A percentile compares a stretch with the other conserved stretches of the same genome.
phyloP scores from a whole-genome alignment of 1,284 basidiomycete species.

The Rhodofomes roseus region DNA sequence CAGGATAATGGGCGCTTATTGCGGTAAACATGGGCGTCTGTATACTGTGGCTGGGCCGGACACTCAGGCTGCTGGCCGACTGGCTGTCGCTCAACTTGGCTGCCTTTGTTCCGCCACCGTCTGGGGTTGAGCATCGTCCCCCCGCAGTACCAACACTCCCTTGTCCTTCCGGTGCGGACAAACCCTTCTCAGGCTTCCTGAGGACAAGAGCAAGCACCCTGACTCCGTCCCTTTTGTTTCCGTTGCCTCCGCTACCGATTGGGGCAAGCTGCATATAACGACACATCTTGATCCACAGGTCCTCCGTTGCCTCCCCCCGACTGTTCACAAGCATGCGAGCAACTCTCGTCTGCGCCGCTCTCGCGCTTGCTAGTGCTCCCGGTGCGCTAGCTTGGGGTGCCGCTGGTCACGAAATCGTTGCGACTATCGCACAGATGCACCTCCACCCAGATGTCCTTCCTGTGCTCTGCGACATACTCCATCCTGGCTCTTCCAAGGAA shows the following conservation, averaged over 20 bases:
- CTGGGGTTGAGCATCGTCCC: not conserved
- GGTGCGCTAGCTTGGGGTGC: slow-evolving; percentile 25
- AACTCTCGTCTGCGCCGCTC: not conserved
- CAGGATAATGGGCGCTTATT: no score
- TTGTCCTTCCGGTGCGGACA: not conserved
- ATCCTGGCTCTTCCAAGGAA: slow-evolving; percentile 34
- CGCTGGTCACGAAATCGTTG: slow-evolving; percentile 85
- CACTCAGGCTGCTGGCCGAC: no score
- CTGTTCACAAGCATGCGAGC: not conserved
- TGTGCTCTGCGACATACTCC: slow-evolving; percentile 69
- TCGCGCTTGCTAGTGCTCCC: slow-evolving; percentile 16
- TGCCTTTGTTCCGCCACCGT: not conserved
- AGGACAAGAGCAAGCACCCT: not conserved
- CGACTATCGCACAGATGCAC: slow-evolving; percentile 91
- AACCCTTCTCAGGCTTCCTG: not conserved
- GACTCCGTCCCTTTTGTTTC: not conserved
- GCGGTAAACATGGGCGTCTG: no score
- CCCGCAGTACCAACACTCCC: not conserved
- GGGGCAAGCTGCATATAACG: not conserved
- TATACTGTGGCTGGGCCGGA: no score
- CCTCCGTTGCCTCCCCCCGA: not conserved
- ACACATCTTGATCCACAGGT: not conserved
- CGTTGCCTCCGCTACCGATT: not conserved
- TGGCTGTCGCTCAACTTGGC: not conserved
- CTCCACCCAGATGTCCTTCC: slow-evolving; percentile 73